A percentile compares a stretch with the other conserved stretches of the same genome.
phyloP scores from a whole-genome alignment of 352 stramenopile species.

The Phytophthora idaei region DNA sequence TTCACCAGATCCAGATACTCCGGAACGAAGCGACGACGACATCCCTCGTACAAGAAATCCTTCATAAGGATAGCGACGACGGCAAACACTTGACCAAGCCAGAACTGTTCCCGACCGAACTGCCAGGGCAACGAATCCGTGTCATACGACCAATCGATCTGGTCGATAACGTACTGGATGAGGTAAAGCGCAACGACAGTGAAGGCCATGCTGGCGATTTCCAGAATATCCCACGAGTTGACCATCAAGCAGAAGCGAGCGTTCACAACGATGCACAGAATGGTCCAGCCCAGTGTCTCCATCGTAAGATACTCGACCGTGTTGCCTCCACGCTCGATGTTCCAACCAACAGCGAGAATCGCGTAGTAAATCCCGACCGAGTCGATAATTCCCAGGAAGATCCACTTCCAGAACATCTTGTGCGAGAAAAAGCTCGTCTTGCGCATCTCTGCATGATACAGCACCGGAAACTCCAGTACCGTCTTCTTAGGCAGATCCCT shows the following conservation, averaged over 20 bases:
- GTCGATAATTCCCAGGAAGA: slow-evolving; percentile 75
- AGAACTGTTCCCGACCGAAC: slow-evolving; percentile 68
- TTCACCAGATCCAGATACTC: slow-evolving; percentile 81
- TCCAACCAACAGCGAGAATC: slow-evolving; percentile 49
- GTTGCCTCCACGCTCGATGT: slow-evolving; percentile 65
- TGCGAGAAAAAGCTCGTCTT: slow-evolving; percentile 75
- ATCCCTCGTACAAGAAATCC: slow-evolving; percentile 75
- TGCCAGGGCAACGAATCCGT: slow-evolving; percentile 85
- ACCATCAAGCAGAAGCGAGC: slow-evolving; percentile 81
- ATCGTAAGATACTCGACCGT: slow-evolving; percentile 71
- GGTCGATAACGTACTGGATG: slow-evolving; percentile 72
- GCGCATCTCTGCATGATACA: slow-evolving; percentile 71
- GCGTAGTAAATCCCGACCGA: slow-evolving; percentile 78
- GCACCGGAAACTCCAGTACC: slow-evolving; percentile 58
- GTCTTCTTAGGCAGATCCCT: slow-evolving; percentile 75
- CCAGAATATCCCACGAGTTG: slow-evolving; percentile 78
- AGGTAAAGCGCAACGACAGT: slow-evolving; percentile 67
- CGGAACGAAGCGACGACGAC: slow-evolving; percentile 64
- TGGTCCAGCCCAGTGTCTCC: slow-evolving; percentile 71
- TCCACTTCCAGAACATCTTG: slow-evolving; percentile 89
- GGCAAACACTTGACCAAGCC: slow-evolving; percentile 77
- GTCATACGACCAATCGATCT: slow-evolving; percentile 74
- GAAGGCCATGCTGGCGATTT: slow-evolving; percentile 56
- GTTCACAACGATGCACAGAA: slow-evolving; percentile 81
- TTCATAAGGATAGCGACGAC: slow-evolving; percentile 69